These are phyloP conservation scores for Paratrimastix pyriformis DNA, from an alignment of 78 protist species.

Conservation along the genomic window DNA sequence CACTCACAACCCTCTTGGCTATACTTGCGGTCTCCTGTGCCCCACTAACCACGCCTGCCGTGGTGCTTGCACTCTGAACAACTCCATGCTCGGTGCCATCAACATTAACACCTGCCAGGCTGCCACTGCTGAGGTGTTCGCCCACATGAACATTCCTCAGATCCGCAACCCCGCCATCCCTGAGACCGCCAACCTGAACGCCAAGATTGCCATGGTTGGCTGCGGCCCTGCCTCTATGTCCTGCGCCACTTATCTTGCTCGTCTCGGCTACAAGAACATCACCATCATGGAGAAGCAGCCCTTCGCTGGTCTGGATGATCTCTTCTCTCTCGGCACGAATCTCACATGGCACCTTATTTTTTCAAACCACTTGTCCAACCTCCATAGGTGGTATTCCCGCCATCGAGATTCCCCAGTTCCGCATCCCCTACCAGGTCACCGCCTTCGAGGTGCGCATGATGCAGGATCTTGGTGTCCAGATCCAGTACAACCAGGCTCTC, in stretches of 20 bases:
- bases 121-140: slow-evolving; percentile 74
- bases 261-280: slow-evolving; percentile 78
- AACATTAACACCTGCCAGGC: slow-evolving; percentile 84
- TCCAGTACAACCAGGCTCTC: slow-evolving; percentile 29
- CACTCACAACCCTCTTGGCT: slow-evolving; percentile 84
- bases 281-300: slow-evolving; percentile 71
- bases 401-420: slow-evolving; percentile 81
- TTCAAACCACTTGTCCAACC: too few species aligned
- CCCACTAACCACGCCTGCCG: slow-evolving; percentile 72
- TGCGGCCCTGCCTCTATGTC: slow-evolving; percentile 89
- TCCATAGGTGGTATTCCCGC: slow-evolving; percentile 84
- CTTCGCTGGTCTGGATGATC: too few species aligned
- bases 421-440: slow-evolving; percentile 76
- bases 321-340: too few species aligned
- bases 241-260: slow-evolving; percentile 78
- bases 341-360: too few species aligned
- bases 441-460: slow-evolving; percentile 69
- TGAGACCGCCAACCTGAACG: slow-evolving; percentile 26
- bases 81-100: slow-evolving; percentile 82
- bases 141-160: slow-evolving; percentile 75
- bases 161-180: slow-evolving; percentile 71
- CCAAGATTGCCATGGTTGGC: slow-evolving; percentile 74
- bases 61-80: slow-evolving; percentile 82
- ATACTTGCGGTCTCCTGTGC: slow-evolving; percentile 85
- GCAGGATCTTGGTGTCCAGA: slow-evolving; percentile 82